phyloP scores from a whole-genome alignment of 768 basidiomycete genomes.

The Cubamyces sp. region DNA sequence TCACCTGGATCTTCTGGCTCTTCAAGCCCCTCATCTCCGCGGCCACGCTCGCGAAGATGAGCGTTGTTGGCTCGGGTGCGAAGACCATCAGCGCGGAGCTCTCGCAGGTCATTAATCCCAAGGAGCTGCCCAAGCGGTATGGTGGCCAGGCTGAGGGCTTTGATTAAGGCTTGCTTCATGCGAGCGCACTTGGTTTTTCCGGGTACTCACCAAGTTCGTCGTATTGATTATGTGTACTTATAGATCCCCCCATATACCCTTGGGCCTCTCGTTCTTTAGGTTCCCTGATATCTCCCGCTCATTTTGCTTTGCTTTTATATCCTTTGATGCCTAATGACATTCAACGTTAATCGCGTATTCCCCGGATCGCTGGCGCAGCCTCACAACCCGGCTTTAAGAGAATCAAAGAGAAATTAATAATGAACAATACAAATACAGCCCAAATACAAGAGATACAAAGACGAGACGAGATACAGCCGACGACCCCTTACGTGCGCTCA shows the following conservation, averaged over 20 bases:
- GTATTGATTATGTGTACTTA: background rate
- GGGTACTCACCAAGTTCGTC: background rate
- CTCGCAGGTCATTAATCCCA: slow-evolving; percentile 54
- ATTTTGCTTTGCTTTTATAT: background rate
- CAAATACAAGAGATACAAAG: slow-evolving; percentile 21
- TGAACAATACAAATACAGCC: slow-evolving; percentile 29
- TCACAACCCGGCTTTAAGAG: background rate
- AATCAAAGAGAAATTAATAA: slow-evolving; percentile 25
- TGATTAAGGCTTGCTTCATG: background rate
- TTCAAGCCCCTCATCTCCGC: slow-evolving; percentile 77
- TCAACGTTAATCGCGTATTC: too few relatives aligned
- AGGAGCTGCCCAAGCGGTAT: slow-evolving; percentile 69
- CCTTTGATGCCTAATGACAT: too few relatives aligned
- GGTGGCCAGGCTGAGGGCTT: slow-evolving; percentile 68
- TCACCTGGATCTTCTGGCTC: slow-evolving; percentile 84
- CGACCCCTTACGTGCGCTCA: slow-evolving; percentile 41
- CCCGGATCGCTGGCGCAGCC: background rate
- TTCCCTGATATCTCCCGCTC: background rate
- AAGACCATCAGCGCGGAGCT: slow-evolving; percentile 62
- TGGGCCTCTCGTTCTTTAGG: background rate
- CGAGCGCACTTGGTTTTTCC: background rate
- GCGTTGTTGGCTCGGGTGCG: slow-evolving; percentile 70
- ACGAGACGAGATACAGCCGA: slow-evolving; percentile 14
- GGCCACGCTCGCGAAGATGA: slow-evolving; percentile 81
- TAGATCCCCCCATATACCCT: slow-evolving; percentile 1